Conservation (phyloP, 371 early-diverging fungal species). For the Syncephalis fuscata region DNA sequence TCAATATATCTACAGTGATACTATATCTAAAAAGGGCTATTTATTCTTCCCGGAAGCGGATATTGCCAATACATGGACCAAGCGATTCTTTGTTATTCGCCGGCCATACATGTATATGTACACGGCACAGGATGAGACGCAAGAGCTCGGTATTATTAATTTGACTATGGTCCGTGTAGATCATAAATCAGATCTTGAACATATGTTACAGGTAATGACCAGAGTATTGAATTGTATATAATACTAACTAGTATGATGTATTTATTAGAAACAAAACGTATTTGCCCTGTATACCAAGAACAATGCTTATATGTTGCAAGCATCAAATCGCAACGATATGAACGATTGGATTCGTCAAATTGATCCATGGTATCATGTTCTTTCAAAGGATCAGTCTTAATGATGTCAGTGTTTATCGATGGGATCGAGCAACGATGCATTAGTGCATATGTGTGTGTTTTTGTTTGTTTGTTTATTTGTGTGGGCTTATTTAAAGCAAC, state of each 20-base stretch:
- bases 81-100: conserved; percentile 70
- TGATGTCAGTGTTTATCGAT: too few species aligned
- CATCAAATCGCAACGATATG: conserved; percentile 46
- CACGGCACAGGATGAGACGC: conserved; percentile 33
- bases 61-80: conserved; percentile 48
- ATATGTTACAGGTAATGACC: conserved; percentile 37
- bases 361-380: conserved; percentile 6
- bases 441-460: too few species aligned
- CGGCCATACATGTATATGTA: conserved; percentile 73
- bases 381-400: not conserved
- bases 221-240: not conserved
- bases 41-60: conserved; percentile 34
- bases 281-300: conserved; percentile 68
- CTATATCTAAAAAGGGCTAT: conserved; percentile 36
- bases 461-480: too few species aligned
- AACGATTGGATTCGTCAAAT: conserved; percentile 41
- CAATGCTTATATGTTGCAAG: conserved; percentile 59
- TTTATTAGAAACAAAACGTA: conserved; percentile 34
- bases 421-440: too few species aligned
- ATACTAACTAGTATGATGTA: conserved; percentile 4
- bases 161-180: conserved; percentile 51
- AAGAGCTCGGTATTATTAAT: conserved; percentile 56
- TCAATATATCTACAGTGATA: conserved; percentile 19
- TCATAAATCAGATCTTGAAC: conserved; percentile 40
- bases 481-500: too few species aligned